Base-by-base conservation (phyloP, 768 basidiomycete genomes). In the Collybia sordida region DNA sequence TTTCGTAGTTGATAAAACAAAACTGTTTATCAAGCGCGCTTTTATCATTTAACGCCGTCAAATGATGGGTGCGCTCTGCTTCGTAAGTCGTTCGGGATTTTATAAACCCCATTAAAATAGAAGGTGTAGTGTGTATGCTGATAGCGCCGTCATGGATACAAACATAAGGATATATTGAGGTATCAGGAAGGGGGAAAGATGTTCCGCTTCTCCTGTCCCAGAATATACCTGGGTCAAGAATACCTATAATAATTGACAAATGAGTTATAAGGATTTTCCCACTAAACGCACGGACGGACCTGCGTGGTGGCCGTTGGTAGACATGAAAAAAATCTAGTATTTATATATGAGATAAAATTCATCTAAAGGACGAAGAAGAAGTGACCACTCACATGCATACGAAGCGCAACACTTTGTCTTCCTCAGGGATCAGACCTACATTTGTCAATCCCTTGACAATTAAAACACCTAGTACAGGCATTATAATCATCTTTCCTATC, bases 151-250 rank as follows among this genome's bases (percentile, higher is more conserved):
- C 75, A 80, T 79, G 1, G 75, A 69, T 27, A 76, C 53, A 45
- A 79, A 69, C 78, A 80, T 79, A 21, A 81, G 56, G 38, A 77
- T 64, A 57, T 81, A 81, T 54, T 80, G 86, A 11, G 83, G 84
- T 28, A 87, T 80, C 40, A 88, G 68, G 59, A 86, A 86, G 4
- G 79, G 71, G 1, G 82, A 72, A 3, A 87, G 64, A 55, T 85
- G 77, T 42, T 84, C 82, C 4, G 83, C 81, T 23, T 68, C 73
- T 22, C 87, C 86, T 1, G 82, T 84, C 2, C 80, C 83, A 40
- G 82, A 85, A 58, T 84, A 80, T 7, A 83, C 77, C 57, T 88
- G 84, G 1, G 83, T 86, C 31, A 87, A 64, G 49, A 76, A 78
- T 0, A 86, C 83, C 77, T 86, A 55, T 28, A 44, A 19, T 31